These are phyloP conservation scores for Boletellus deceptivus DNA, from an alignment of 1,284 basidiomycete species.

Conservation along the genomic window DNA sequence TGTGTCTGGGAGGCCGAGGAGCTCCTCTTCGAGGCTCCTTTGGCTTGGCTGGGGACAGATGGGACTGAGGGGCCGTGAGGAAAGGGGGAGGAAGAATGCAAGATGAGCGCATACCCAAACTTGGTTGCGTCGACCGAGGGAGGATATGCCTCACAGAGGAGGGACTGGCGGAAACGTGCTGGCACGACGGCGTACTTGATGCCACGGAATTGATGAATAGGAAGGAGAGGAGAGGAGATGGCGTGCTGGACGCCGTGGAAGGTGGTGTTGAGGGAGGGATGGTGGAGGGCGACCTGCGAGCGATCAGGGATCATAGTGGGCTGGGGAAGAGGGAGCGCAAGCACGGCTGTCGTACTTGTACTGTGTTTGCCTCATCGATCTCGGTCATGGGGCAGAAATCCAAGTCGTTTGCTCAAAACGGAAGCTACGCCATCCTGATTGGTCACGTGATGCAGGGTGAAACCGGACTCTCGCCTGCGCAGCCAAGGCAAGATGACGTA, in stretches of 20 bases:
- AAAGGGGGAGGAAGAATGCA: neutral
- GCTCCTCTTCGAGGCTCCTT: conserved; percentile 51
- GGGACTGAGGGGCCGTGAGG: conserved; percentile 44
- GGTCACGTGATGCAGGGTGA: conserved; percentile 25
- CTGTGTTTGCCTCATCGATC: conserved; percentile 25
- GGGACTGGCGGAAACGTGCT: conserved; percentile 69
- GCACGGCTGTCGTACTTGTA: conserved; percentile 14
- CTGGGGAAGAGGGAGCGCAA: conserved; percentile 1
- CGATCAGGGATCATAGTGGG: conserved; percentile 29
- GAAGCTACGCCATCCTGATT: conserved; percentile 18
- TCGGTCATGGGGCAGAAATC: conserved; percentile 18
- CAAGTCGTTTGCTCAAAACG: conserved; percentile 20
- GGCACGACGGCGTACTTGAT: conserved; percentile 75
- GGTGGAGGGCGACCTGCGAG: conserved; percentile 38
- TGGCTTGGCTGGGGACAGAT: conserved; percentile 67
- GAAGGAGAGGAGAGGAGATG: conserved; percentile 50
- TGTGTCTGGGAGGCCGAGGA: conserved; percentile 58
- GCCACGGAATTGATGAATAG: conserved; percentile 69
- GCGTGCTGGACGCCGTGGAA: conserved; percentile 64
- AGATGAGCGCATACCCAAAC: conserved; percentile 50
- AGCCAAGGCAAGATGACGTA: conserved; percentile 9
- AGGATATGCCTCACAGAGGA: conserved; percentile 55
- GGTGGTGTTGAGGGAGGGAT: conserved; percentile 54
- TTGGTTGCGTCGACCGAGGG: conserved; percentile 57
- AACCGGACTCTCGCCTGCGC: conserved; percentile 8